Base-by-base conservation (phyloP, 345 rosid species). In the Odontarrhena argentea region DNA sequence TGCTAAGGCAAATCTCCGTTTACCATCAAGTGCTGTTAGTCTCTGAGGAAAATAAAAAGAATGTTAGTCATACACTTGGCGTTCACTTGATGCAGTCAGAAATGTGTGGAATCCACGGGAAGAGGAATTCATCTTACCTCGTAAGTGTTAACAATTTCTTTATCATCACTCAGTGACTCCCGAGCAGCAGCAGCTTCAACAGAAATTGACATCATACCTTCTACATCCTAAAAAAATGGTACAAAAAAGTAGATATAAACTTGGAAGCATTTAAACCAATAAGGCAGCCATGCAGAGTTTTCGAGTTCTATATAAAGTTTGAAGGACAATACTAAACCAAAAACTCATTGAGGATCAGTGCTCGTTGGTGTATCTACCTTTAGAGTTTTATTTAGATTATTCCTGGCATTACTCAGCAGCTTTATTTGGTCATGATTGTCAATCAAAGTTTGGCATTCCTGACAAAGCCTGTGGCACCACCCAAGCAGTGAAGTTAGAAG, bases 131-230 rank as follows among this genome's bases (percentile, higher is more conserved):
- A 41, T 55, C 63, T 44, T 78, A 95, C 99, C 89, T 95, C 99
- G 63, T 91, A 95, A 41, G 99, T 85, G 73, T 87, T 95, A 59
- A 88, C 89, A 43, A 95, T 78, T 78, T 95, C 97, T 75, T 82
- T 88, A 85, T 95, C 99, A 75, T 95, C 96, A 82, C 86, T 89
- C 80, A 95, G 82, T 35, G 99, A 95, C 60, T 86, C 86, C 9
- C 86, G 81, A 43, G 99, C 99, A 70, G 80, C 97, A 63, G 97
- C 79, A 79, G 97, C 97, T 84, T 91, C 99, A 66, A 83, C 96
- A 35, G 97, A 95, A 63, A 95, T 95, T 24, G 99, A 95, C 99
- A 95, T 86, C 99, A 95, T 95, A 70, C 99, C 99, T 75, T 88
- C 96, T 63, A 91, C 89, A 85, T 91, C 99, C 97, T 95, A 77